Evolutionary conservation across 495 filamentous ascomycete genomes (phyloP), one percentile per base, ranked within the genome.

Genomic region (Cercophora samala): DNA sequence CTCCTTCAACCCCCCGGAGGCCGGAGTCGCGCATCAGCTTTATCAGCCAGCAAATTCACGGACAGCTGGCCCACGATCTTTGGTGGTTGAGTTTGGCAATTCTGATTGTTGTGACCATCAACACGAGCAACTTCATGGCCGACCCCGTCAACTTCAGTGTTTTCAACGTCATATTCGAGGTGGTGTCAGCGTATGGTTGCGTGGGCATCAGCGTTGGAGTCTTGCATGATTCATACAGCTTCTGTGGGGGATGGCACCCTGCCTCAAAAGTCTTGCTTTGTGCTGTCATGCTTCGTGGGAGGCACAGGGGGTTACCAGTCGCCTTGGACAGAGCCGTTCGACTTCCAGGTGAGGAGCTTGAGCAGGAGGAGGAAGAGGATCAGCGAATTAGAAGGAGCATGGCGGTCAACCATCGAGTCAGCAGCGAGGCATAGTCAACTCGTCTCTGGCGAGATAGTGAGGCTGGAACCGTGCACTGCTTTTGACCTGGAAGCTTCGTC

Each of bases 151-250:
- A 82, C 1, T 94, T 87, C 78, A 89, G 87, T 60, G 88, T 92
- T 19, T 96, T 96, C 77, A 95, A 94, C 71, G 84, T 96, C 65
- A 82, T 93, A 29, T 97, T 97, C 73, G 93, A 96, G 70, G 86
- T 91, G 22, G 90, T 96, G 1, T 89, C 86, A 15, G 93, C 86
- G 0, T 96, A 96, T 71, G 91, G 90, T n/a, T 91, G 89, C 71
- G 93, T 96, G 5, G 92, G 93, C 3, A 89, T 96, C 56, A 88
- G 83, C 56, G 84, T 93, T 6, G 92, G 93, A 0, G 77, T 89
- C 24, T 90, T 91, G 0, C 81, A 84, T 53, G 79, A 83, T 54
- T 84, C 87, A 11, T 92, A 90, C 70, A 89, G 86, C 56, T 93
- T 96, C 72, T 86, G 84, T 62, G 91, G 93, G 0, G 82, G 82